Evolutionary conservation across 257 asterid species (phyloP).

Genomic region (Perilla frutescens): DNA sequence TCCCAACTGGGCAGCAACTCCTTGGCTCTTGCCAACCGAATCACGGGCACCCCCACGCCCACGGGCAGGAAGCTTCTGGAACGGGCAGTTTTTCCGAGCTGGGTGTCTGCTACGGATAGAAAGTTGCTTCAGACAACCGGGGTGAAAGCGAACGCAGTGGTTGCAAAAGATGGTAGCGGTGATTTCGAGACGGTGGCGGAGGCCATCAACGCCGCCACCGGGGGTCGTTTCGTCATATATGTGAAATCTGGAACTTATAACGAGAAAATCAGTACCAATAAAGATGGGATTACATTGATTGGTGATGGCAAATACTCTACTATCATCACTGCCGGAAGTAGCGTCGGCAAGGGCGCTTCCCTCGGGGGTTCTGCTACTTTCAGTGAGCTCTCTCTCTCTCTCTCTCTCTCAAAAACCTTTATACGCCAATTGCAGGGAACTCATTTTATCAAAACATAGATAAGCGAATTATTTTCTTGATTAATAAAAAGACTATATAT

Average conservation of each 20-base stretch:
- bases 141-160: conserved; percentile 61
- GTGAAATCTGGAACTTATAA: conserved; percentile 72
- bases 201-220: conserved; percentile 64
- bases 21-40: conserved; percentile 61
- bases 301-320: conserved; percentile 77
- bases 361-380: conserved; percentile 61
- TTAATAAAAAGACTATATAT: too few species aligned
- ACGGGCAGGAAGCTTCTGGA: conserved; percentile 28
- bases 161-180: conserved; percentile 80
- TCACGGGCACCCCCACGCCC: conserved; percentile 27
- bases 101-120: conserved; percentile 55
- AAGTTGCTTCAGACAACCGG: conserved; percentile 48
- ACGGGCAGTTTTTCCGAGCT: conserved; percentile 44
- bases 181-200: conserved; percentile 55
- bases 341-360: conserved; percentile 58
- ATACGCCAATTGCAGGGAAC: too few species aligned
- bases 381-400: conserved; percentile 42
- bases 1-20: conserved; percentile 59
- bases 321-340: conserved; percentile 46
- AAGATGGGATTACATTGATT: conserved; percentile 57
- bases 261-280: neutral
- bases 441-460: too few species aligned
- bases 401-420: neutral
- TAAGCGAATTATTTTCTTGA: too few species aligned
- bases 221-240: conserved; percentile 65